Evolutionary conservation across 2,329 filamentous ascomycete genomes (phyloP), one percentile per base, ranked within the genome.

Genomic region (Dryadomyces quercus-mongolicae): DNA sequence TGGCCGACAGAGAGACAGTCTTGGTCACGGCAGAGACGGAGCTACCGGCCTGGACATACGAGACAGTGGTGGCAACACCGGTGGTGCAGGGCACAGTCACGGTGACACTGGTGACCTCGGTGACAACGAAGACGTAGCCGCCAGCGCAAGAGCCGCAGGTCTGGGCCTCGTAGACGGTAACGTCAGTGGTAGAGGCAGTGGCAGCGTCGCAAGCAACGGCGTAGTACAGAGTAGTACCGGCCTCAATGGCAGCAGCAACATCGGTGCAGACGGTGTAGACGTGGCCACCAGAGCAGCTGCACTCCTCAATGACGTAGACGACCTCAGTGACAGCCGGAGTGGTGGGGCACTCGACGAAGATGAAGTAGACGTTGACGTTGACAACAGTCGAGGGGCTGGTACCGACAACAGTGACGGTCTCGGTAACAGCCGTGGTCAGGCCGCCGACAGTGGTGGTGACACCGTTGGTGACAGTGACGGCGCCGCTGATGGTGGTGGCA

Each of bases 221-320:
- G 2, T 15, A 5, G 54, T 55, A 55, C 16, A 52, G 9, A 8
- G 49, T 55, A 9, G 34, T 15, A 3, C 36, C 25, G 13, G n/a
- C 3, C 7, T 21, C 36, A 8, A 43, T 38, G 18, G 54, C 45
- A 16, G 25, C 15, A 20, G 44, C 20, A 1, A 31, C 43, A 9
- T 52, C 44, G 9, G 21, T 4, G 16, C 6, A 10, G 20, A 42
- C 38, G 40, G 48, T 44, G 50, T 55, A 55, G 16, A 18, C 25
- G 12, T 49, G 22, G 45, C 54, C 54, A 13, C 54, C 38, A 13
- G 40, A 13, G 54, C 54, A 55, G 45, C 49, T 36, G 38, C 54
- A 55, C 49, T 44, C 38, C 54, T 55, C 45, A 18, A 52, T 45
- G 25, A 55, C 10, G 50, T 55, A 55, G 54, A 55, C 54, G 18